Percentiles rank a stretch among this genome's conserved stretches.
Conservation (phyloP, 371 early-diverging fungal genomes). For the Basidiobolus meristosporus region DNA sequence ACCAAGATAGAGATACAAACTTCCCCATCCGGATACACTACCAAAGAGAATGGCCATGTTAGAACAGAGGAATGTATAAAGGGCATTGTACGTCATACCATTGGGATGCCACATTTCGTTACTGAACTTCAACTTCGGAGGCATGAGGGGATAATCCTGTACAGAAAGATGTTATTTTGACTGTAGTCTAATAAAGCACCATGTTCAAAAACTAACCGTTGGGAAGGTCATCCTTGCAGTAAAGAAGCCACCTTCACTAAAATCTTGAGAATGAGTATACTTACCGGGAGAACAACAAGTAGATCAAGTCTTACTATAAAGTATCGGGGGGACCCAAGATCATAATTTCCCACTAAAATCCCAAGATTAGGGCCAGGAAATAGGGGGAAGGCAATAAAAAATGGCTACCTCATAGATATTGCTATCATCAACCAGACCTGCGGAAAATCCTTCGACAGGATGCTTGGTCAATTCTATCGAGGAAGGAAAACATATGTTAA, state of each 20-base stretch:
- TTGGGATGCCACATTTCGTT: constrained; percentile 72
- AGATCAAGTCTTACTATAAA: constrained; percentile 55
- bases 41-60: background rate
- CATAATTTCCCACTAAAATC: constrained; percentile 61
- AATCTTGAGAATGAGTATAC: too few relatives aligned
- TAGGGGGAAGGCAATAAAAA: background rate
- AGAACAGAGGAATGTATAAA: background rate
- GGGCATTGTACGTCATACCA: constrained; percentile 25
- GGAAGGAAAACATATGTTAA: constrained; percentile 1
- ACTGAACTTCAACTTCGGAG: constrained; percentile 68
- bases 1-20: constrained; percentile 89
- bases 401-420: constrained; percentile 52
- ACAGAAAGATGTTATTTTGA: background rate
- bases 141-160: constrained; percentile 55
- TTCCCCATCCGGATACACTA: constrained; percentile 62
- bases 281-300: too few relatives aligned
- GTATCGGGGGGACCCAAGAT: constrained; percentile 83
- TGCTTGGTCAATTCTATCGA: constrained; percentile 32
- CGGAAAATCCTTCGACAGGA: constrained; percentile 69
- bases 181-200: background rate
- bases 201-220: constrained; percentile 13
- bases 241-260: constrained; percentile 79
- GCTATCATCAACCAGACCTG: constrained; percentile 38
- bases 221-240: constrained; percentile 74
- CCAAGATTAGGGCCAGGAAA: too few relatives aligned